Evolutionary conservation across 2,329 filamentous ascomycete genomes (phyloP).

Genomic region (Penicillium sp.): DNA sequence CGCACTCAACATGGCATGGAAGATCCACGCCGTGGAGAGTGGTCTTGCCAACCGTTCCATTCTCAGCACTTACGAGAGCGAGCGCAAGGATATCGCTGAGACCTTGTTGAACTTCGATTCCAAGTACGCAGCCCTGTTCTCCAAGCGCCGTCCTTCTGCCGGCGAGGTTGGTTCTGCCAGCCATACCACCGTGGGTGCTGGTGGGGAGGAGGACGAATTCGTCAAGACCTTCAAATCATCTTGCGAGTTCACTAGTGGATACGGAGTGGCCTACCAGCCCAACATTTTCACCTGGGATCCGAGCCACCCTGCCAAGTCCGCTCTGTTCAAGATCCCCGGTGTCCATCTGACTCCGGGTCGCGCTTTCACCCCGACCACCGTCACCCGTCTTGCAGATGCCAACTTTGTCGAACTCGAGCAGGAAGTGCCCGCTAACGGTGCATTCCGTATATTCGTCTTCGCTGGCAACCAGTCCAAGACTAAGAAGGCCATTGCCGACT

Average conservation of each 20-base stretch:
- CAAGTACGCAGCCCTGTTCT: slow-evolving; percentile 83
- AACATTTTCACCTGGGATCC: slow-evolving; percentile 78
- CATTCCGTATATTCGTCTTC: slow-evolving; percentile 79
- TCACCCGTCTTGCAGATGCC: slow-evolving; percentile 78
- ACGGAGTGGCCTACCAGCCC: slow-evolving; percentile 74
- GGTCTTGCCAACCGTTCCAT: slow-evolving; percentile 68
- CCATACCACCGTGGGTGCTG: slow-evolving; percentile 22
- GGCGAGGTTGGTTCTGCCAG: slow-evolving; percentile 63
- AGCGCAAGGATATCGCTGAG: slow-evolving; percentile 77
- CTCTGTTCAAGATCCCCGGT: slow-evolving; percentile 57
- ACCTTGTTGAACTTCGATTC: slow-evolving; percentile 78
- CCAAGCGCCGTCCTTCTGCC: slow-evolving; percentile 62
- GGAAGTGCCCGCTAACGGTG: slow-evolving; percentile 77
- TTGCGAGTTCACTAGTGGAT: slow-evolving; percentile 87
- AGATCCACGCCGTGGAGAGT: slow-evolving; percentile 80
- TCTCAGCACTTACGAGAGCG: slow-evolving; percentile 75
- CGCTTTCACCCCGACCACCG: slow-evolving; percentile 66
- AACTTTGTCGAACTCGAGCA: slow-evolving; percentile 87
- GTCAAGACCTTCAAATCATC: slow-evolving; percentile 82
- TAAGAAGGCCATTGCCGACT: slow-evolving; percentile 57
- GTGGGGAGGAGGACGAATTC: slow-evolving; percentile 56
- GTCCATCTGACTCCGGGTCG: slow-evolving; percentile 64
- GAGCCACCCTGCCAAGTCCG: slow-evolving; percentile 61
- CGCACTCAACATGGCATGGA: slow-evolving; percentile 87
- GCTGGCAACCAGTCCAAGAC: slow-evolving; percentile 59